phyloP scores from a whole-genome alignment of 1,284 basidiomycete genomes.

The Ustilago vetiveriae region DNA sequence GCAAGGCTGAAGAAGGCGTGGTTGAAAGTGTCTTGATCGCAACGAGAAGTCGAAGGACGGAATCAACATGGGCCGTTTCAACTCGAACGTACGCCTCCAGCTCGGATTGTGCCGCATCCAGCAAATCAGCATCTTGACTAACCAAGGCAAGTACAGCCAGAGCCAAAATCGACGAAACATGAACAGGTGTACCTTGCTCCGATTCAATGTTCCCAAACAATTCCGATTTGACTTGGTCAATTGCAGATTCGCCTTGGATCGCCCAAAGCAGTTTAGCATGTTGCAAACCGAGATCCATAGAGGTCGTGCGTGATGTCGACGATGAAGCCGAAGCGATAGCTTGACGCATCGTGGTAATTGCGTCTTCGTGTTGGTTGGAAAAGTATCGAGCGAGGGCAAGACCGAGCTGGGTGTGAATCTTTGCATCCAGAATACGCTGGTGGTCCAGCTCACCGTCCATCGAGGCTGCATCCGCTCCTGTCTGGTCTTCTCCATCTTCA shows the following conservation, averaged over 20 bases:
- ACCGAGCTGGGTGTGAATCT: slow-evolving; percentile 24
- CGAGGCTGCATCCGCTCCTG: slow-evolving; percentile 69
- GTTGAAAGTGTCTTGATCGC: slow-evolving; percentile 9
- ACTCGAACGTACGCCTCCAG: slow-evolving; percentile 67
- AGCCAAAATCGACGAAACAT: slow-evolving; percentile 80
- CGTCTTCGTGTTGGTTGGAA: slow-evolving; percentile 8
- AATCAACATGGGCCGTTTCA: neutral
- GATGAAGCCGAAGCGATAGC: slow-evolving; percentile 9
- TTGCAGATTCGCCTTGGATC: neutral
- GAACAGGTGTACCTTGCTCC: slow-evolving; percentile 55
- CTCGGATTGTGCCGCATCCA: slow-evolving; percentile 87
- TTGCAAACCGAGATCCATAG: slow-evolving; percentile 18
- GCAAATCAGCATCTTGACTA: slow-evolving; percentile 78
- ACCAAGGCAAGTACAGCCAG: slow-evolving; percentile 87
- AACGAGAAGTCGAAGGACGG: slow-evolving; percentile 18
- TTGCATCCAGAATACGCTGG: slow-evolving; percentile 3
- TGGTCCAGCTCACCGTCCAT: slow-evolving; percentile 11
- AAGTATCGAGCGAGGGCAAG: slow-evolving; percentile 29
- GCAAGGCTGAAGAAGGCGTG: neutral
- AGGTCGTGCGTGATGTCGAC: neutral
- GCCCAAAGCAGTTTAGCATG: slow-evolving; percentile 27
- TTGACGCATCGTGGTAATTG: slow-evolving; percentile 10
- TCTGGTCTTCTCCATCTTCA: slow-evolving; percentile 58
- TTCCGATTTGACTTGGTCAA: slow-evolving; percentile 20
- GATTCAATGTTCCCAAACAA: slow-evolving; percentile 22